A percentile compares a stretch with the other conserved stretches of the same genome.
Evolutionary conservation across 495 filamentous ascomycete species (phyloP).

Genomic region (Amniculicola lignicola): DNA sequence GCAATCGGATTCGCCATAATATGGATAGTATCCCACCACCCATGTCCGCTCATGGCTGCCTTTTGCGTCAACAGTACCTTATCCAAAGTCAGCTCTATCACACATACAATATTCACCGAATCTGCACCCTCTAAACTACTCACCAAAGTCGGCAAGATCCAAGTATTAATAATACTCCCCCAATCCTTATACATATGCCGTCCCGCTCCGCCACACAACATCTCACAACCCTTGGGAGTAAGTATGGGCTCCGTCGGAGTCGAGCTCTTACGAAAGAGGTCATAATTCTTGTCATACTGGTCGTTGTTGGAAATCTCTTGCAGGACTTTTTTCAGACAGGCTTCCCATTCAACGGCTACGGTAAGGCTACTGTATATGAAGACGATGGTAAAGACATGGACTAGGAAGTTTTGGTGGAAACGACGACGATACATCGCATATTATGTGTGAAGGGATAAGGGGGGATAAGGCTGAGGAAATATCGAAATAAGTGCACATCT

Average conservation of each 20-base stretch:
- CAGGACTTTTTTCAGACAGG: background rate
- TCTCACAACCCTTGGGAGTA: background rate
- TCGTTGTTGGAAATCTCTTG: background rate
- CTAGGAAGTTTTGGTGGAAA: too few species aligned
- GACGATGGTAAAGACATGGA: too few species aligned
- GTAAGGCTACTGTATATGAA: too few species aligned
- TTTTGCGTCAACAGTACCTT: slow-evolving; percentile 2
- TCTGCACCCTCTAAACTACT: background rate
- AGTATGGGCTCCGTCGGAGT: background rate
- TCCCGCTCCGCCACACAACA: background rate
- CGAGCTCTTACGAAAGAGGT: background rate
- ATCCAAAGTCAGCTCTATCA: too few species aligned
- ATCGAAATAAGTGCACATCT: too few species aligned
- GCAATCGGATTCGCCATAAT: background rate
- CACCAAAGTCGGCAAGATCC: background rate
- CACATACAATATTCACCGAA: background rate
- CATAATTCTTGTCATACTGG: background rate
- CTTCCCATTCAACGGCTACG: background rate
- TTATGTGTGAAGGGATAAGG: too few species aligned
- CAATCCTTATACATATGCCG: background rate
- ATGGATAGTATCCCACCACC: background rate
- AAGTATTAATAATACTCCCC: background rate
- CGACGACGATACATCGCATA: too few species aligned
- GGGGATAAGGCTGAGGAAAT: too few species aligned
- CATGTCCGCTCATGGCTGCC: background rate